phyloP scores from a whole-genome alignment of 2,329 filamentous ascomycete genomes.

The Cladorrhinum sp. region DNA sequence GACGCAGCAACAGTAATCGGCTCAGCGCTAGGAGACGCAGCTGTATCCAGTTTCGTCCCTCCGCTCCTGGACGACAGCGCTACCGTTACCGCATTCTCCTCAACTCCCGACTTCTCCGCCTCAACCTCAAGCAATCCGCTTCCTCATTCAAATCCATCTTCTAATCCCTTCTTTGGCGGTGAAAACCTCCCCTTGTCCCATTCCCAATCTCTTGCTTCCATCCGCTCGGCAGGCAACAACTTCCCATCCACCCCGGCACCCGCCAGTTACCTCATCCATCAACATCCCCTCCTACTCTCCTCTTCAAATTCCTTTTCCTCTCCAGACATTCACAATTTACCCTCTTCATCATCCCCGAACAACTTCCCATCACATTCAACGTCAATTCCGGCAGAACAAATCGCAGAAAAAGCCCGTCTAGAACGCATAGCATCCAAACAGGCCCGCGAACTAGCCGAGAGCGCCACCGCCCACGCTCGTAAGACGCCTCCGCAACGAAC shows the following conservation, averaged over 20 bases:
- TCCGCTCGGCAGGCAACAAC: conserved; percentile 4
- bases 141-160: background rate
- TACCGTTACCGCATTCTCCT: background rate
- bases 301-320: background rate
- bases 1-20: conserved; percentile 6
- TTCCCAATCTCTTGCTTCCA: conserved; percentile 25
- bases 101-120: conserved; percentile 16
- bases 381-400: conserved; percentile 50
- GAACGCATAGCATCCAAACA: conserved; percentile 56
- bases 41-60: conserved; percentile 24
- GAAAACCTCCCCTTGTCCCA: conserved; percentile 26
- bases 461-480: conserved; percentile 54
- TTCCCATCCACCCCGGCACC: conserved; percentile 22
- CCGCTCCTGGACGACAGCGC: conserved; percentile 14
- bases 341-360: conserved; percentile 16
- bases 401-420: conserved; percentile 60
- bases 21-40: conserved; percentile 20
- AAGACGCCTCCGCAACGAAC: conserved; percentile 49
- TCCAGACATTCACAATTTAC: conserved; percentile 13
- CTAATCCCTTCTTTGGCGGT: too few species aligned
- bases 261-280: conserved; percentile 20
- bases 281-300: conserved; percentile 15
- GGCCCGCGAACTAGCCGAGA: conserved; percentile 54
- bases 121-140: conserved; percentile 17
- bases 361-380: conserved; percentile 24